Conservation (phyloP, 495 filamentous ascomycete species). For the Amniculicola lignicola region DNA sequence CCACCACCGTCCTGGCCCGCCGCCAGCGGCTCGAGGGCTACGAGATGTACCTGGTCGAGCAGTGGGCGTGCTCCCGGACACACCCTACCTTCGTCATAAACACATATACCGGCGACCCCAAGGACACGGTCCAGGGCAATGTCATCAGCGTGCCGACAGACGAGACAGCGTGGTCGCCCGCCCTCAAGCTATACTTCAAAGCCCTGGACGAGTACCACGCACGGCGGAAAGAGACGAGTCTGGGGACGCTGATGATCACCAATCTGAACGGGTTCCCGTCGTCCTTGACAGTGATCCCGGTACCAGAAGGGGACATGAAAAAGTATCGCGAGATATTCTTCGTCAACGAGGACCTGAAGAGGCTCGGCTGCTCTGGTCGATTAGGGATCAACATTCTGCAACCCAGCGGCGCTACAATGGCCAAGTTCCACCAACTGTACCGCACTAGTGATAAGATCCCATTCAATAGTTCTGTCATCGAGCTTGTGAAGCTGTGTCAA, state of each 20-base stretch:
- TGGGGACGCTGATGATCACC: conserved; percentile 88
- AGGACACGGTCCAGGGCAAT: conserved; percentile 72
- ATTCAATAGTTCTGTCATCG: conserved; percentile 72
- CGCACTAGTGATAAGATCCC: conserved; percentile 76
- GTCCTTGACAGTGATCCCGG: conserved; percentile 78
- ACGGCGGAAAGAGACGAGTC: conserved; percentile 70
- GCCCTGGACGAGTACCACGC: conserved; percentile 81
- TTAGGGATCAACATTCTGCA: conserved; percentile 74
- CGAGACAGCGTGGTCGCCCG: conserved; percentile 74
- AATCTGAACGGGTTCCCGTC: conserved; percentile 89
- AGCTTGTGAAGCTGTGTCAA: conserved; percentile 91
- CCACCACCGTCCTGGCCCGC: conserved; percentile 70
- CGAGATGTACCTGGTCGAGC: conserved; percentile 91
- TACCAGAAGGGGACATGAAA: conserved; percentile 81
- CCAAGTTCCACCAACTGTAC: conserved; percentile 91
- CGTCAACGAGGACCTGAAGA: conserved; percentile 91
- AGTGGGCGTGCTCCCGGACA: conserved; percentile 91
- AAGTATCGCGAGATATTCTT: conserved; percentile 82
- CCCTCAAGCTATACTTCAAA: conserved; percentile 78
- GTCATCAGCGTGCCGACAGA: conserved; percentile 81
- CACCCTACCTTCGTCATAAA: conserved; percentile 90
- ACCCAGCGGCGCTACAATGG: conserved; percentile 74
- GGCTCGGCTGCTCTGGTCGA: conserved; percentile 86
- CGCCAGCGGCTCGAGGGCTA: conserved; percentile 71
- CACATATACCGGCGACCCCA: conserved; percentile 86